A percentile compares a stretch with the other conserved stretches of the same genome.
These are phyloP conservation scores for Typha latifolia DNA, from an alignment of 176 grass and related monocot genomes.

Conservation along the genomic window DNA sequence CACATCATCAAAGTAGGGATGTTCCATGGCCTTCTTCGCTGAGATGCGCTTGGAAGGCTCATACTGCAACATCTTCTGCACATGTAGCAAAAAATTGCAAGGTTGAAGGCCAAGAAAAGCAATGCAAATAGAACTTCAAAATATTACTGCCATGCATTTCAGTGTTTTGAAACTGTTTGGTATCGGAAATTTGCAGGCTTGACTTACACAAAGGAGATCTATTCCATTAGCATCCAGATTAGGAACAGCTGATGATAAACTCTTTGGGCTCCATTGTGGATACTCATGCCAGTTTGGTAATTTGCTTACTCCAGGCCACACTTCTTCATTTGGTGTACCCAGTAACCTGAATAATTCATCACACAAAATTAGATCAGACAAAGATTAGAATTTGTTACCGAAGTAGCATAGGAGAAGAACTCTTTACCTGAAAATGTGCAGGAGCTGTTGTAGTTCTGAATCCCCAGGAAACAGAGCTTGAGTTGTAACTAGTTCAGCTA, in stretches of 20 bases:
- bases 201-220: conserved; percentile 70
- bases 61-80: conserved; percentile 80
- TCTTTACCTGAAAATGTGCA: conserved; percentile 89
- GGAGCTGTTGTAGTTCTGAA: conserved; percentile 88
- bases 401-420: not conserved
- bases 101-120: not conserved
- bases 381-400: not conserved
- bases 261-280: conserved; percentile 75
- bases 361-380: not conserved
- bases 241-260: conserved; percentile 37
- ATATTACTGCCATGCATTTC: not conserved
- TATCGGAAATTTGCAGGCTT: not conserved
- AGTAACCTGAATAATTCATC: conserved; percentile 42
- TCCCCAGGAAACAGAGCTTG: conserved; percentile 69
- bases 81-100: not conserved
- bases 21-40: conserved; percentile 68
- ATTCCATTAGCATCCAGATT: conserved; percentile 48
- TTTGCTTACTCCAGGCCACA: conserved; percentile 86
- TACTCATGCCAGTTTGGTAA: conserved; percentile 79
- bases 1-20: conserved; percentile 62
- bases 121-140: not conserved
- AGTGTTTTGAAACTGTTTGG: not conserved
- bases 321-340: conserved; percentile 76
- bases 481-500: conserved; percentile 75
- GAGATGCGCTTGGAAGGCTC: conserved; percentile 68